Conservation (phyloP, 2,329 filamentous ascomycete genomes). For the Colletotrichum paranaense region DNA sequence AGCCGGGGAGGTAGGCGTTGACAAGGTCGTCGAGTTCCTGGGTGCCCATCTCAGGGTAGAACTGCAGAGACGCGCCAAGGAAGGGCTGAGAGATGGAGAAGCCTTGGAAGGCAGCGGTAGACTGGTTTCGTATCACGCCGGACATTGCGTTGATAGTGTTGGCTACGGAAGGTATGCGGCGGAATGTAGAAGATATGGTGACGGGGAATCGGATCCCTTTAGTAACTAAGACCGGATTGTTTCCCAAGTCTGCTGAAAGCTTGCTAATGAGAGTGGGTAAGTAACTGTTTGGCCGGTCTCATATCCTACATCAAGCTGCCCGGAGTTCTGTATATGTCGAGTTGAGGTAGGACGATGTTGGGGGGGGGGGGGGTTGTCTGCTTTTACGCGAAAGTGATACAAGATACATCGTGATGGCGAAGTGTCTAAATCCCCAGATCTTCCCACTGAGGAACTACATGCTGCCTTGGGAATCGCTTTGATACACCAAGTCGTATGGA, state of each 20-base stretch:
- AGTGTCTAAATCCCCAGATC: neutral
- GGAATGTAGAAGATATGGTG: neutral
- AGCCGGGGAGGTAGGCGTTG: constrained; percentile 66
- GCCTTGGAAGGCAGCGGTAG: constrained; percentile 53
- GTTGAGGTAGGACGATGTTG: neutral
- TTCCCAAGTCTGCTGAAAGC: neutral
- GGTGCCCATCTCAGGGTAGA: constrained; percentile 73
- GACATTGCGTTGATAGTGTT: constrained; percentile 42
- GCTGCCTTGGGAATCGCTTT: neutral
- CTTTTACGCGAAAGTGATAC: neutral
- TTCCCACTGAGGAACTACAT: neutral
- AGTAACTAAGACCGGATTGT: neutral
- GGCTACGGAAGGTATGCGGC: neutral
- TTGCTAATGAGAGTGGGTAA: neutral
- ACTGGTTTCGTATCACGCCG: constrained; percentile 50
- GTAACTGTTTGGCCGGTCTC: neutral
- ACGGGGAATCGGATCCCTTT: neutral
- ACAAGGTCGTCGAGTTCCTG: constrained; percentile 71
- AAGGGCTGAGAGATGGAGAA: constrained; percentile 71
- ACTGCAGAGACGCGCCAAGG: constrained; percentile 68
- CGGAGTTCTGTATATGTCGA: neutral
- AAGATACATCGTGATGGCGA: neutral
- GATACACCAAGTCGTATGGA: neutral
- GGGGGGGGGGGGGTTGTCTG: neutral
- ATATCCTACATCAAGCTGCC: neutral